Evolutionary conservation across 192 early-diverging fungal genomes (phyloP).

Genomic region (Coemansia sp.): DNA sequence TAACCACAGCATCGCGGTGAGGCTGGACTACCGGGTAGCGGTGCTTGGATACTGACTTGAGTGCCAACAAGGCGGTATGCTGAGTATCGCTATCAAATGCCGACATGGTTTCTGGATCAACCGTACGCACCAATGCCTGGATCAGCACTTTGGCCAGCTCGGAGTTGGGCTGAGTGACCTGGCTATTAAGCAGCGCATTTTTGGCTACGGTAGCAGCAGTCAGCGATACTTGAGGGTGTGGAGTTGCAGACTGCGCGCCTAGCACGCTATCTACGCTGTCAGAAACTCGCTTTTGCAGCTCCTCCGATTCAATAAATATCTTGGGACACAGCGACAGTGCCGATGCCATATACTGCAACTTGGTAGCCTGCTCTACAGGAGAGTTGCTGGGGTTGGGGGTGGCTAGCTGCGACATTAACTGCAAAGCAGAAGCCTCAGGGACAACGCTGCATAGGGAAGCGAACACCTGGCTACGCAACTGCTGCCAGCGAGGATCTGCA

Average conservation of each 20-base stretch:
- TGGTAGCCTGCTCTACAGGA: slow-evolving; percentile 54
- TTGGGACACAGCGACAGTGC: slow-evolving; percentile 64
- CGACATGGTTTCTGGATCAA: slow-evolving; percentile 20
- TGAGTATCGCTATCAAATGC: slow-evolving; percentile 44
- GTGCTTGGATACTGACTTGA: slow-evolving; percentile 59
- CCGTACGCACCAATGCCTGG: slow-evolving; percentile 21
- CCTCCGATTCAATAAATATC: slow-evolving; percentile 56
- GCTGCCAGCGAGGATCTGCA: slow-evolving; percentile 27
- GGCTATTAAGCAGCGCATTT: slow-evolving; percentile 16
- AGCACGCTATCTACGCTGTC: slow-evolving; percentile 62
- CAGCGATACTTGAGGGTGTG: slow-evolving; percentile 27
- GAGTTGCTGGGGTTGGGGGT: slow-evolving; percentile 10
- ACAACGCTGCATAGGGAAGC: slow-evolving; percentile 38
- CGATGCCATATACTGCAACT: slow-evolving; percentile 72
- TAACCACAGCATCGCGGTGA: slow-evolving; percentile 56
- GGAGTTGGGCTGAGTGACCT: slow-evolving; percentile 1
- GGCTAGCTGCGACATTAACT: slow-evolving; percentile 28
- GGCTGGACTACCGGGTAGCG: slow-evolving; percentile 51
- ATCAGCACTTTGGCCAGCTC: slow-evolving; percentile 3
- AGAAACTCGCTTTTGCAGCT: slow-evolving; percentile 60
- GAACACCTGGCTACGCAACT: slow-evolving; percentile 27
- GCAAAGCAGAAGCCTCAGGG: slow-evolving; percentile 12
- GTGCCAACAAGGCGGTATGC: slow-evolving; percentile 54
- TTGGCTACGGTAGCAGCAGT: slow-evolving; percentile 32
- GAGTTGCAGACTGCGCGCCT: slow-evolving; percentile 31